Evolutionary conservation across 257 asterid species (phyloP).

Genomic region (Apocynum venetum): DNA sequence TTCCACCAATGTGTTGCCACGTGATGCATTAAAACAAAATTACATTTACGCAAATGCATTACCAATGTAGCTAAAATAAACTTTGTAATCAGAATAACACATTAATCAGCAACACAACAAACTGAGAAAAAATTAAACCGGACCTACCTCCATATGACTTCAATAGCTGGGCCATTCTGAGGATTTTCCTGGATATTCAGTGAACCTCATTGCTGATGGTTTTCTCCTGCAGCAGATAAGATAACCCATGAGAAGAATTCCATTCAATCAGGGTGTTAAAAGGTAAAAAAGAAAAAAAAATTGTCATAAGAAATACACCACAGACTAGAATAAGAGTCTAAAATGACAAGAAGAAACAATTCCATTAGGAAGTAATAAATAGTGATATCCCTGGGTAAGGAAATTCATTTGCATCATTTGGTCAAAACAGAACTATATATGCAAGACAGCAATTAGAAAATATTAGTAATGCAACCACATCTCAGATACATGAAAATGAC

Average conservation of each 20-base stretch:
- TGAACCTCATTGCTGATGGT: background rate
- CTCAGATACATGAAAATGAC: background rate
- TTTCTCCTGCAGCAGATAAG: background rate
- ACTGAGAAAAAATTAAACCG: no score
- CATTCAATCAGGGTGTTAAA: background rate
- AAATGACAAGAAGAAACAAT: background rate
- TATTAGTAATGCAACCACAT: background rate
- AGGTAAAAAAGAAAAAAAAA: no score
- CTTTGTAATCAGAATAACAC: no score
- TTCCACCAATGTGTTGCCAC: background rate
- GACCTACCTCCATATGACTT: background rate
- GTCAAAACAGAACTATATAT: no score
- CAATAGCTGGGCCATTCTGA: background rate
- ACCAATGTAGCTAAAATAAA: background rate
- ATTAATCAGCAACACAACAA: no score
- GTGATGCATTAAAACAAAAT: background rate
- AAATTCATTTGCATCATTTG: background rate
- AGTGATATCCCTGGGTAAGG: background rate
- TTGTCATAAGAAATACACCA: background rate
- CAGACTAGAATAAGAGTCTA: background rate
- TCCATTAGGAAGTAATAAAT: no score
- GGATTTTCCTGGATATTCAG: background rate
- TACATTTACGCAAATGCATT: background rate
- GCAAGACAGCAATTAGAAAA: background rate
- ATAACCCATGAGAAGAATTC: background rate